These are phyloP conservation scores for Tubosaeta brunneosetosa DNA, from an alignment of 768 basidiomycete genomes.

Conservation along the genomic window DNA sequence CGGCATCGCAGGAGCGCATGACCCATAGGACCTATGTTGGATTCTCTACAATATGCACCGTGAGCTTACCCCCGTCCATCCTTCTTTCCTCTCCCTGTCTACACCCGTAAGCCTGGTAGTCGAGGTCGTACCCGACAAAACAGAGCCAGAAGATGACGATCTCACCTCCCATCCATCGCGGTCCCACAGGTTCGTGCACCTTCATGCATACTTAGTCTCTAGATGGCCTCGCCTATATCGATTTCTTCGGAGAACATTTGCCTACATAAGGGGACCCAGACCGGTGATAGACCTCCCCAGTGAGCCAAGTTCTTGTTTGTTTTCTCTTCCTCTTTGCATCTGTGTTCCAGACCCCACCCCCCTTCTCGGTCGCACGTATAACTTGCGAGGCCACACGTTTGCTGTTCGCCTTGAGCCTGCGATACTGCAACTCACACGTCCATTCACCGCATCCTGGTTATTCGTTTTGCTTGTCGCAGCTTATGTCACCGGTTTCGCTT, in stretches of 20 bases:
- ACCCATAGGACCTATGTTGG: neutral
- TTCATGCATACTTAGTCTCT: conserved; percentile 8
- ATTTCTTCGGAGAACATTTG: conserved; percentile 1
- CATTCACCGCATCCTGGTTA: conserved; percentile 49
- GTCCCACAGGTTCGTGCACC: neutral
- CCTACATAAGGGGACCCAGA: conserved; percentile 56
- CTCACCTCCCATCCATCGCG: neutral
- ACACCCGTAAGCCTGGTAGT: conserved; percentile 6
- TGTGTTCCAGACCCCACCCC: conserved; percentile 46
- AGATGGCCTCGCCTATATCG: conserved; percentile 19
- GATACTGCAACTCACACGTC: conserved; percentile 47
- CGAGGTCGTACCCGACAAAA: conserved; percentile 3
- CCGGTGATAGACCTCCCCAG: conserved; percentile 51
- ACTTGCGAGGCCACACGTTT: conserved; percentile 34
- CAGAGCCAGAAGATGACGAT: conserved; percentile 1
- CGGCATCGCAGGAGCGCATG: neutral
- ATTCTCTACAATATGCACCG: conserved; percentile 10
- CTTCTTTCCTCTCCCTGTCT: conserved; percentile 10
- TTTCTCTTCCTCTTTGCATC: neutral
- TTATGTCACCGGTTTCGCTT: conserved; percentile 70
- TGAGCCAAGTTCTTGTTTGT: conserved; percentile 13
- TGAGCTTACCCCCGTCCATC: neutral
- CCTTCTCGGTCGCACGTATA: conserved; percentile 47
- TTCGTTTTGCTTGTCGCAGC: conserved; percentile 50
- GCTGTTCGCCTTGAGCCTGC: conserved; percentile 50